phyloP scores from a whole-genome alignment of 75 land plant species.

The Gnetum montanum region DNA sequence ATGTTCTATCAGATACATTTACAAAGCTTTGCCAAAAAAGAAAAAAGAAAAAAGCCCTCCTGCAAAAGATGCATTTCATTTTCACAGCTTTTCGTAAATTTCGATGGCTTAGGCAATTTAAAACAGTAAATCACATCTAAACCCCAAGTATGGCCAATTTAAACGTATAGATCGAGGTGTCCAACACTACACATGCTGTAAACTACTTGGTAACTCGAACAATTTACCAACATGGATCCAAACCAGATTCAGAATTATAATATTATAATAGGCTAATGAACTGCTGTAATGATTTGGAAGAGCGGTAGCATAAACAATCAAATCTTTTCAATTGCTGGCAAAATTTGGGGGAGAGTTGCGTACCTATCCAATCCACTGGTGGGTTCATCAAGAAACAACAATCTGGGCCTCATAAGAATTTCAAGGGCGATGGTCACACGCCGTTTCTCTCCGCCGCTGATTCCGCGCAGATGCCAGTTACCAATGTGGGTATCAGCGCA shows the following conservation, averaged over 20 bases:
- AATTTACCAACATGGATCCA: not conserved
- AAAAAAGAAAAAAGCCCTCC: not conserved
- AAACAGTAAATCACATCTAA: not conserved
- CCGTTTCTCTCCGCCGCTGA: constrained; percentile 93
- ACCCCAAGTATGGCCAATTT: not conserved
- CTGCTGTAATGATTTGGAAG: too few relatives aligned
- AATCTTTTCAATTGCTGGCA: too few relatives aligned
- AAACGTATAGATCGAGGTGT: not conserved
- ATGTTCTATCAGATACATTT: not conserved
- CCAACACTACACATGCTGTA: too few relatives aligned
- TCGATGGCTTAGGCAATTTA: not conserved
- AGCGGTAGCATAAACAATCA: not conserved
- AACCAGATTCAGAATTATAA: not conserved
- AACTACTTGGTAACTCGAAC: not conserved
- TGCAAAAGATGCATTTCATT: too few relatives aligned
- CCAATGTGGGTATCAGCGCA: constrained; percentile 91
- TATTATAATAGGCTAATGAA: not conserved
- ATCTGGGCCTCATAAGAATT: constrained; percentile 83
- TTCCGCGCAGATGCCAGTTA: constrained; percentile 91
- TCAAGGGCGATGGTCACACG: constrained; percentile 91
- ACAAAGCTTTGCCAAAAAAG: not conserved
- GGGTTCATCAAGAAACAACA: constrained; percentile 91
- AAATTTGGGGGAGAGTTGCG: not conserved
- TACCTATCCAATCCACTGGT: constrained; percentile 98
- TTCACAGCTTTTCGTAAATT: not conserved